Evolutionary conservation across 1,139 yeast genomes (phyloP), one percentile per base, ranked within the genome.

Genomic region (Arxiozyma telluris): DNA sequence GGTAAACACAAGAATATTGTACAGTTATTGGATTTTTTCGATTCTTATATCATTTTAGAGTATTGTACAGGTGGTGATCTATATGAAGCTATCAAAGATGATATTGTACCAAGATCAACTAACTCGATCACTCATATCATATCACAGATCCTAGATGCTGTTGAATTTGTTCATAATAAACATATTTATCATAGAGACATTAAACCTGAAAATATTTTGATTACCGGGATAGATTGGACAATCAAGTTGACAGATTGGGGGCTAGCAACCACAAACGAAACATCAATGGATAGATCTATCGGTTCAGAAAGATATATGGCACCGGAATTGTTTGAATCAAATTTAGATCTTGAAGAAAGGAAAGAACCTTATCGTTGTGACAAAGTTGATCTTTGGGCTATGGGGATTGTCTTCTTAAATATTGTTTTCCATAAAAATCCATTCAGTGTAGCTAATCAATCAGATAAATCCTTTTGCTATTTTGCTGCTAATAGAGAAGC

Each of bases 301-400:
- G 98, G 98, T 25, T 83, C 93, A 50, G 97, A 91, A 70, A 77
- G 97, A 57, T 93, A 93, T 70, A 93, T 93, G 98, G 96, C 98
- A 0, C 98, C 98, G 0, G 98, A 93, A 67, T 74, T 91, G 53
- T 81, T 86, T 64, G 89, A 84, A 61, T 60, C 65, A n/a, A 67
- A 68, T 56, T 56, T 66, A 46, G 72, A 68, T 56, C 53, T 63
- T 7, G 68, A 69, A 34, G 69, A 67, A 55, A 77, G 80, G 52
- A 74, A 81, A 50, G 80, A 79, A 46, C 75, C 77, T 49, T 93
- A 93, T 69, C 89, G 87, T 64, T 93, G 97, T 21, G 82, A 86
- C 27, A 87, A 87, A 70, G 87, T 87, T 51, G 98, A 93, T 71
- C 76, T 91, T 55, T 93, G 98, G 98, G 84, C 97, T 1, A 73